These are phyloP conservation scores for Candida gigantensis DNA, from an alignment of 1,139 yeast species.

Conservation along the genomic window DNA sequence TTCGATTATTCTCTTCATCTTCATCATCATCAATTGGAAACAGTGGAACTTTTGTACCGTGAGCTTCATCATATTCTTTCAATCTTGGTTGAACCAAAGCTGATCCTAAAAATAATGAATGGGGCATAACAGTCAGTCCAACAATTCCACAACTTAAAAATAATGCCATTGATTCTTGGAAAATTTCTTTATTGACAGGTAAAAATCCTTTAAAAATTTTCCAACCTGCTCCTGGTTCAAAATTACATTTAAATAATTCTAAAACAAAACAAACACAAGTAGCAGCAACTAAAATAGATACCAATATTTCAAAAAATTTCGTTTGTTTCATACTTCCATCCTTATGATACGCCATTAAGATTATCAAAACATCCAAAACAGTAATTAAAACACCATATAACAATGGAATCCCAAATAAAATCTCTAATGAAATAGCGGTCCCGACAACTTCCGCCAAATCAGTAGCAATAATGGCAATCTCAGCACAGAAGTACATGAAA, in stretches of 20 bases:
- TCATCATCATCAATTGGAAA: constrained; percentile 7
- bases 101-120: constrained; percentile 71
- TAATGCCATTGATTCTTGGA: constrained; percentile 57
- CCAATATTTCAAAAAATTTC: constrained; percentile 66
- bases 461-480: constrained; percentile 75
- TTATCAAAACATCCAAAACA: constrained; percentile 68
- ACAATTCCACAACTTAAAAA: constrained; percentile 72
- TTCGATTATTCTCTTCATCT: too few relatives aligned
- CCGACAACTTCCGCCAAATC: constrained; percentile 85
- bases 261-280: constrained; percentile 68
- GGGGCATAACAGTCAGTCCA: constrained; percentile 87
- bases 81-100: constrained; percentile 75
- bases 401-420: constrained; percentile 66
- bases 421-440: constrained; percentile 72
- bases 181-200: constrained; percentile 51
- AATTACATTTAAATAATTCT: constrained; percentile 56
- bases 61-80: constrained; percentile 59
- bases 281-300: constrained; percentile 58
- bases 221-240: constrained; percentile 34
- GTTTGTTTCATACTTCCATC: constrained; percentile 70
- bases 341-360: constrained; percentile 68
- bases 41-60: constrained; percentile 28
- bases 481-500: constrained; percentile 63
- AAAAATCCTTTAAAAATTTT: constrained; percentile 58
- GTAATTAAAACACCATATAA: constrained; percentile 69